Evolutionary conservation across 352 stramenopile genomes (phyloP).

Genomic region (Elongisporangium prolatum): DNA sequence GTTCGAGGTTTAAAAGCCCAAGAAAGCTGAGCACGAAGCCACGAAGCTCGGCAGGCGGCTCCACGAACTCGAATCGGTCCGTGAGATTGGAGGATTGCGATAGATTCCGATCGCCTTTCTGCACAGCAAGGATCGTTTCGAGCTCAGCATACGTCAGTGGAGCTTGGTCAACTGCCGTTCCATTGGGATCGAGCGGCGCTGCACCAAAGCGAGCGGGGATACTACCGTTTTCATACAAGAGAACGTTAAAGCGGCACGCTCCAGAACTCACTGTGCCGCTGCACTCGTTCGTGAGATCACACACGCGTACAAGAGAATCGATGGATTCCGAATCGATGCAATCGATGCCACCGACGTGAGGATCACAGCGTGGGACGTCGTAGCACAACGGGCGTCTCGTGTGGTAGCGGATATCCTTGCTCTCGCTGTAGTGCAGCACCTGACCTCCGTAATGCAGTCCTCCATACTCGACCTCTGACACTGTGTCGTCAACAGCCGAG

Average conservation of each 20-base stretch:
- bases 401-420: conserved; percentile 58
- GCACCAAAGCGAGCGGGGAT: conserved; percentile 36
- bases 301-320: conserved; percentile 30
- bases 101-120: conserved; percentile 20
- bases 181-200: conserved; percentile 17
- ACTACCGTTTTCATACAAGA: background rate
- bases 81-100: conserved; percentile 11
- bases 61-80: conserved; percentile 16
- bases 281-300: conserved; percentile 41
- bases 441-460: conserved; percentile 52
- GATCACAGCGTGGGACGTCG: conserved; percentile 48
- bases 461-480: conserved; percentile 58
- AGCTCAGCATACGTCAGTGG: conserved; percentile 25
- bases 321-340: background rate
- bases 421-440: conserved; percentile 51
- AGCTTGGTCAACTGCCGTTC: background rate
- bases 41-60: conserved; percentile 36
- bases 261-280: conserved; percentile 41
- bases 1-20: conserved; percentile 50
- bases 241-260: conserved; percentile 30
- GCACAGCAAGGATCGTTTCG: conserved; percentile 11
- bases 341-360: background rate
- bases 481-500: conserved; percentile 43
- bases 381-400: conserved; percentile 58
- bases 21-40: conserved; percentile 64